phyloP scores from a whole-genome alignment of 345 rosid species.

The Citrus medica region DNA sequence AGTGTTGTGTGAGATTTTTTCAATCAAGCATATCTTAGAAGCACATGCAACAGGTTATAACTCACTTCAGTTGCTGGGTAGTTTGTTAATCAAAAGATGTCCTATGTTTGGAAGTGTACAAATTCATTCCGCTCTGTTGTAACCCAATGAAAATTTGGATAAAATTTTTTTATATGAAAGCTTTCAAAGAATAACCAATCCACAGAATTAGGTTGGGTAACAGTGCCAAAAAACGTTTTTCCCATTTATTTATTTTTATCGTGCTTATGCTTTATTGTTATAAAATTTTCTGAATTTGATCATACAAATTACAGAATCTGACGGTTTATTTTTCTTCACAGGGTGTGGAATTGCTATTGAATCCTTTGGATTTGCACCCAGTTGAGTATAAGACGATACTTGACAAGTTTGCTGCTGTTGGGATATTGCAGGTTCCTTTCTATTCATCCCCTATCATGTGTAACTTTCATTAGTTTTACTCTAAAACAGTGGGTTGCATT shows the following conservation, averaged over 20 bases:
- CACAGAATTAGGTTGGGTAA: background rate
- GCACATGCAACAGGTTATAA: background rate
- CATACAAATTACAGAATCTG: conserved; percentile 4
- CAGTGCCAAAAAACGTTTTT: background rate
- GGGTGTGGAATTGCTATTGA: conserved; percentile 58
- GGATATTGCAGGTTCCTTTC: conserved; percentile 76
- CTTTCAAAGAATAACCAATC: background rate
- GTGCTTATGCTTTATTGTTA: background rate
- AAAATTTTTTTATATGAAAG: no score
- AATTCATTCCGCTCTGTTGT: background rate
- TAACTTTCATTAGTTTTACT: conserved; percentile 3
- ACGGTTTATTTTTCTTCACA: conserved; percentile 26
- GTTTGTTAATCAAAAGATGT: background rate
- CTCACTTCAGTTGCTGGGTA: background rate
- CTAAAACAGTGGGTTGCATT: background rate
- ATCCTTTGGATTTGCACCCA: conserved; percentile 60
- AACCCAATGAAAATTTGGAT: background rate
- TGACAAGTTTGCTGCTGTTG: conserved; percentile 89
- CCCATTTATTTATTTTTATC: background rate
- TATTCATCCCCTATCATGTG: background rate
- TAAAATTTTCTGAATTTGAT: background rate
- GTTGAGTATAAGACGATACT: conserved; percentile 50
- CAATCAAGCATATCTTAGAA: background rate
- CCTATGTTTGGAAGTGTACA: background rate
- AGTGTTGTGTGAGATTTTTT: background rate